Evolutionary conservation across 441 rosid genomes (phyloP).

Genomic region (Corymbia calophylla): DNA sequence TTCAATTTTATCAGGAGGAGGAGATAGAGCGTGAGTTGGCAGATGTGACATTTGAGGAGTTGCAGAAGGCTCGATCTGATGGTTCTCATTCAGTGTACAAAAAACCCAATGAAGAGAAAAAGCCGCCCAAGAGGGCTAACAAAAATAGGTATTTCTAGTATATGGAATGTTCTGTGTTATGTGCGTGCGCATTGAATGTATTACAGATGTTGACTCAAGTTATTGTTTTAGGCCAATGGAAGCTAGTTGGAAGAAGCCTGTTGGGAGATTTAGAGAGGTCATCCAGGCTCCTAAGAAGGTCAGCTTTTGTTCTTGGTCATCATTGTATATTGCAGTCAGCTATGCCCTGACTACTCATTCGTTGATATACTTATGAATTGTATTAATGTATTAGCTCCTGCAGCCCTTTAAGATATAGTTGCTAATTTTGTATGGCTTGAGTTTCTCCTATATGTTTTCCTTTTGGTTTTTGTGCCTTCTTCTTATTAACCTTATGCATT

Average conservation of each 20-base stretch:
- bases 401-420: not conserved
- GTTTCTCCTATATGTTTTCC: not conserved
- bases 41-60: slow-evolving; percentile 69
- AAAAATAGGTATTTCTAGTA: slow-evolving; percentile 29
- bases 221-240: slow-evolving; percentile 49
- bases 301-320: not conserved
- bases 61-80: slow-evolving; percentile 59
- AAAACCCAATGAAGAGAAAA: slow-evolving; percentile 31
- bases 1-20: slow-evolving; percentile 26
- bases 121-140: slow-evolving; percentile 32
- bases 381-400: not conserved
- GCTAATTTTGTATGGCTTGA: not conserved
- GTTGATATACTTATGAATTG: not conserved
- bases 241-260: slow-evolving; percentile 65
- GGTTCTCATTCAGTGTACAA: slow-evolving; percentile 40
- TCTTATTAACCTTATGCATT: not conserved
- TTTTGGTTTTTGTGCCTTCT: not conserved
- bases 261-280: slow-evolving; percentile 62
- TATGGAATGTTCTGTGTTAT: not conserved
- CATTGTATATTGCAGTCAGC: not conserved
- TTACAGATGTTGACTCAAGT: not conserved
- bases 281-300: slow-evolving; percentile 77
- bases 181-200: not conserved
- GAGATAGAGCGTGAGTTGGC: slow-evolving; percentile 60
- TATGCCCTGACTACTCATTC: not conserved